A percentile compares a stretch with the other conserved stretches of the same genome.
Conservation (phyloP, 257 asterid genomes). For the Asclepias syriaca region DNA sequence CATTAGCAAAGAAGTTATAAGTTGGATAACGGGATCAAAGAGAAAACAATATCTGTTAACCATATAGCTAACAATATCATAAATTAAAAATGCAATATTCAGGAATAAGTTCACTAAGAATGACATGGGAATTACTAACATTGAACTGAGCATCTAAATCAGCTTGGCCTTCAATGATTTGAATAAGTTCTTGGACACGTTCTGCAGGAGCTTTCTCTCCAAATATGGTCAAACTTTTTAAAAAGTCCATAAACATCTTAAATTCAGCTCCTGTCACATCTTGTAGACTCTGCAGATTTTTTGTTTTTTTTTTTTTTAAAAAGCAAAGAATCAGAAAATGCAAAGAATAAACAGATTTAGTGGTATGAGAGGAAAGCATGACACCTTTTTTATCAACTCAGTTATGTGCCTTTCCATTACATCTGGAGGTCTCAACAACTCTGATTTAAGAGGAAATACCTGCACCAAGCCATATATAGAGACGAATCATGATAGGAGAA, state of each 20-base stretch:
- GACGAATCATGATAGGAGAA: not conserved
- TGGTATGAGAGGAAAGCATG: not conserved
- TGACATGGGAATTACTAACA: slow-evolving; percentile 38
- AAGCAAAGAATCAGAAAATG: not conserved
- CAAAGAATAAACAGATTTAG: not conserved
- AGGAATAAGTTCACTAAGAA: not conserved
- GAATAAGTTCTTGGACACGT: slow-evolving; percentile 74
- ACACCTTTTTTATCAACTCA: slow-evolving; percentile 74
- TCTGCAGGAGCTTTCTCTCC: slow-evolving; percentile 76
- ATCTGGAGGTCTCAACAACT: slow-evolving; percentile 75
- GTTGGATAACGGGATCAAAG: not conserved
- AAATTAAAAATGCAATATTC: not conserved
- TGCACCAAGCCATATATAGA: slow-evolving; percentile 23
- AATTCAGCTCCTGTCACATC: slow-evolving; percentile 97
- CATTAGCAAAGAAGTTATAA: not conserved
- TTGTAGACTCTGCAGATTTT: slow-evolving; percentile 67
- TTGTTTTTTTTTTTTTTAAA: too few species aligned
- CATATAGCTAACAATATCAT: not conserved
- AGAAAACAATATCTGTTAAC: not conserved
- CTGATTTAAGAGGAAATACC: slow-evolving; percentile 88
- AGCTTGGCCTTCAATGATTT: slow-evolving; percentile 90
- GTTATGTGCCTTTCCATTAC: slow-evolving; percentile 96
- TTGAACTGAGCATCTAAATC: slow-evolving; percentile 82
- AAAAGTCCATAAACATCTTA: slow-evolving; percentile 86
- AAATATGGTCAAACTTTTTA: slow-evolving; percentile 69